These are phyloP conservation scores for Lodderomyces oxycetoniae DNA, from an alignment of 1,139 yeast genomes.

Conservation along the genomic window DNA sequence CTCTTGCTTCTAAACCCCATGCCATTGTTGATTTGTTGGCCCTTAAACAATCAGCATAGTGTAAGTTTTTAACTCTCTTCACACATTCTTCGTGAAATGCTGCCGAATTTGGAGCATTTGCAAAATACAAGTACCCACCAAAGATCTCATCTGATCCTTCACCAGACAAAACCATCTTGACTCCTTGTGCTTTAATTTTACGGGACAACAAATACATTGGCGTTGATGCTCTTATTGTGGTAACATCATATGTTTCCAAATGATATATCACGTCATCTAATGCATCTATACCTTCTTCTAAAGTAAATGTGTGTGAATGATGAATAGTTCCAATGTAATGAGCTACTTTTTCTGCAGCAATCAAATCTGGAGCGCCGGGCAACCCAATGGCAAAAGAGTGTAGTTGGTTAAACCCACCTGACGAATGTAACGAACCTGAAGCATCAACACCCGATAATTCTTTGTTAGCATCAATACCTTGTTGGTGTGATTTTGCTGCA, in stretches of 20 bases:
- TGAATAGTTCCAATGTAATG: slow-evolving; percentile 91
- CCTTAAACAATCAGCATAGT: slow-evolving; percentile 93
- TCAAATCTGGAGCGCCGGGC: slow-evolving; percentile 95
- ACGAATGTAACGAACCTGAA: slow-evolving; percentile 69
- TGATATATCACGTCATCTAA: slow-evolving; percentile 91
- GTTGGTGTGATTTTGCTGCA: slow-evolving; percentile 52
- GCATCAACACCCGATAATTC: slow-evolving; percentile 91
- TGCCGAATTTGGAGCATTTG: slow-evolving; percentile 86
- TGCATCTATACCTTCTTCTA: slow-evolving; percentile 95
- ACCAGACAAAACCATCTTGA: slow-evolving; percentile 97
- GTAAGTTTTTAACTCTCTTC: slow-evolving; percentile 93
- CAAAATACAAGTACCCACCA: slow-evolving; percentile 97
- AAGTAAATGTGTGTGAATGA: slow-evolving; percentile 95
- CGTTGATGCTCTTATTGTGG: slow-evolving; percentile 97
- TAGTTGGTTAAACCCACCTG: slow-evolving; percentile 72
- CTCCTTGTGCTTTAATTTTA: slow-evolving; percentile 98
- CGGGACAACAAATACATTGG: slow-evolving; percentile 96
- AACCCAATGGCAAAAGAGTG: slow-evolving; percentile 97
- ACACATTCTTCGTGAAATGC: slow-evolving; percentile 97
- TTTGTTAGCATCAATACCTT: slow-evolving; percentile 48
- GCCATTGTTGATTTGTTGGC: slow-evolving; percentile 99
- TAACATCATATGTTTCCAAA: slow-evolving; percentile 95
- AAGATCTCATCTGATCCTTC: slow-evolving; percentile 99
- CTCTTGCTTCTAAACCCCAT: slow-evolving; percentile 99
- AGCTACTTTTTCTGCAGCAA: slow-evolving; percentile 96